Percentiles rank a stretch among this genome's conserved stretches.
phyloP scores from a whole-genome alignment of 495 filamentous ascomycete genomes.

The Aspergillus kassunensis region DNA sequence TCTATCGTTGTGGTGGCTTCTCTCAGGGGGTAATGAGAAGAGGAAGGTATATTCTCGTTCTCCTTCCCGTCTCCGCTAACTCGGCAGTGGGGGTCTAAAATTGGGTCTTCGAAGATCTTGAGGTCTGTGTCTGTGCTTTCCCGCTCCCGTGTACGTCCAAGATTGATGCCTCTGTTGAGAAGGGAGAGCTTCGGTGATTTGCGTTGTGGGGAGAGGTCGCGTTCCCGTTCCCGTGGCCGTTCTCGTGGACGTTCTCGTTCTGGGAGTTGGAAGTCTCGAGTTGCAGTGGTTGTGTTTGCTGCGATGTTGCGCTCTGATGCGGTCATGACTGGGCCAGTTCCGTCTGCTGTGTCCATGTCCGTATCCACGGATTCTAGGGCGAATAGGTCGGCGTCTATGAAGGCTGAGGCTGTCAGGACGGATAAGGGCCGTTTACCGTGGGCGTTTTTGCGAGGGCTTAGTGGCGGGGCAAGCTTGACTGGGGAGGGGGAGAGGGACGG shows the following conservation, averaged over 20 bases:
- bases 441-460: constrained; percentile 33
- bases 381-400: constrained; percentile 26
- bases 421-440: constrained; percentile 42
- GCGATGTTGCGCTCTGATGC: constrained; percentile 43
- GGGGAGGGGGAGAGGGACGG: constrained; percentile 42
- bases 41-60: constrained; percentile 20
- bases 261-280: not conserved
- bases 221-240: constrained; percentile 2
- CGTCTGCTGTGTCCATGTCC: not conserved
- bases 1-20: constrained; percentile 1
- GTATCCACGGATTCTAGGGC: constrained; percentile 13
- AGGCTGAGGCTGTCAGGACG: constrained; percentile 28
- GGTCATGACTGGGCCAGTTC: constrained; percentile 22
- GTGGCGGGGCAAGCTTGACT: constrained; percentile 22
- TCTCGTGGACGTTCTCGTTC: too few relatives aligned
- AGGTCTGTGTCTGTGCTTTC: constrained; percentile 15
- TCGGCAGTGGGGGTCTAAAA: constrained; percentile 24
- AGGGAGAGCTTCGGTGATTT: constrained; percentile 34
- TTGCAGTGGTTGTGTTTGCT: constrained; percentile 24
- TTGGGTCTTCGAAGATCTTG: constrained; percentile 38
- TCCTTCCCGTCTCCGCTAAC: constrained; percentile 33
- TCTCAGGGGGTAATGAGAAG: constrained; percentile 1
- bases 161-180: constrained; percentile 24
- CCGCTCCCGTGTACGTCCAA: too few relatives aligned
- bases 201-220: constrained; percentile 17